Conservation (phyloP, 1,284 basidiomycete species). For the Polyporus tsugae region DNA sequence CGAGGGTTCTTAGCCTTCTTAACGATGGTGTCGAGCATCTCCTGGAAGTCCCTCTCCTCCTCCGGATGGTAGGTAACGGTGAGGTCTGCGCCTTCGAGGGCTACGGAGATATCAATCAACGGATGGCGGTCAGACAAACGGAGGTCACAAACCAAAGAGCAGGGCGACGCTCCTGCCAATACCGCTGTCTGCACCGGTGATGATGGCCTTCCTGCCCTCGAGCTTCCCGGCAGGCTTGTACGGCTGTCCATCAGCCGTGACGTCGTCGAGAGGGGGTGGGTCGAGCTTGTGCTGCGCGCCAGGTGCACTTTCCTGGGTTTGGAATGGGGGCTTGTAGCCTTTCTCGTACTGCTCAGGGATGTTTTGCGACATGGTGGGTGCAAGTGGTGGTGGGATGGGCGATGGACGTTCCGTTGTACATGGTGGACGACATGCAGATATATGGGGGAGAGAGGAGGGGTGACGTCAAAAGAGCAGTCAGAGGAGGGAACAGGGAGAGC, state of each 20-base stretch:
- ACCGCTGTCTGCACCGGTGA: slow-evolving; percentile 54
- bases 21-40: slow-evolving; percentile 48
- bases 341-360: slow-evolving; percentile 41
- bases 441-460: neutral
- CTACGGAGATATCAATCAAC: slow-evolving; percentile 35
- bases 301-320: slow-evolving; percentile 38
- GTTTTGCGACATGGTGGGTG: slow-evolving; percentile 21
- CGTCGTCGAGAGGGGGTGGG: slow-evolving; percentile 55
- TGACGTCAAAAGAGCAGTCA: slow-evolving; percentile 19
- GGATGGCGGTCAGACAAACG: neutral
- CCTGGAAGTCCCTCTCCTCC: slow-evolving; percentile 56
- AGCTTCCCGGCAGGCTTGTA: slow-evolving; percentile 54
- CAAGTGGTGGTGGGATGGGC: too few relatives aligned
- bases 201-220: slow-evolving; percentile 54
- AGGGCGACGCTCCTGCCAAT: slow-evolving; percentile 42
- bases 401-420: too few relatives aligned
- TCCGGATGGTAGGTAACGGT: slow-evolving; percentile 58
- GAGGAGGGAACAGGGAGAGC: neutral
- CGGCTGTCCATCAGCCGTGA: slow-evolving; percentile 56
- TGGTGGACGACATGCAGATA: slow-evolving; percentile 8
- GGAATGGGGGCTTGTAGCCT: slow-evolving; percentile 44
- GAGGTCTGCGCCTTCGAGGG: slow-evolving; percentile 66
- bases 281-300: slow-evolving; percentile 43
- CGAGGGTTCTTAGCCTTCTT: slow-evolving; percentile 49
- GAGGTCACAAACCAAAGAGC: slow-evolving; percentile 43